These are phyloP conservation scores for Macrotyloma uniflorum DNA, from an alignment of 306 rosid genomes.

Conservation along the genomic window DNA sequence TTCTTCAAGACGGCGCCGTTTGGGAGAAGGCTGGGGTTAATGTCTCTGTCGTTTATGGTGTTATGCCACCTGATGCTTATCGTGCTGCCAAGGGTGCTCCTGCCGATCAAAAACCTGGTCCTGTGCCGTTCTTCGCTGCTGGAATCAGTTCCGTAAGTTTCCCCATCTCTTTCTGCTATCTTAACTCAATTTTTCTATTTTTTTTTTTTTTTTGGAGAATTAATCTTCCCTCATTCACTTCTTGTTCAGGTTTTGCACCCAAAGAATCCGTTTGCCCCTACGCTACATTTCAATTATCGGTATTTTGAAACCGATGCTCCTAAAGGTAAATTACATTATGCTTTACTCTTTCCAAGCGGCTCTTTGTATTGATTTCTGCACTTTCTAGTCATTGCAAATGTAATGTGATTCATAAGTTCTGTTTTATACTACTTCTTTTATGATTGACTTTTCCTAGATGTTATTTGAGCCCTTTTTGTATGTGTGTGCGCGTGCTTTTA, in stretches of 20 bases:
- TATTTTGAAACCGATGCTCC: conserved; percentile 97
- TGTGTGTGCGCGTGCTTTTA: not conserved
- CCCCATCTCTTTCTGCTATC: not conserved
- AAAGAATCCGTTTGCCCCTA: conserved; percentile 96
- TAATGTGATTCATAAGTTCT: not conserved
- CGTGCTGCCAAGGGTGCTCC: conserved; percentile 80
- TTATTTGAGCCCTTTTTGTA: not conserved
- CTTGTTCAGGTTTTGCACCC: conserved; percentile 87
- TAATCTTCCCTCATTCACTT: not conserved
- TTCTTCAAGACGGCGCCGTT: conserved; percentile 88
- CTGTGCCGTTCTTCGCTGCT: conserved; percentile 92
- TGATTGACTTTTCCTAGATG: not conserved
- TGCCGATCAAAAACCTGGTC: conserved; percentile 78
- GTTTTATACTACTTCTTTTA: not conserved
- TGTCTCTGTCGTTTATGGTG: conserved; percentile 93
- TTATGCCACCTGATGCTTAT: conserved; percentile 98
- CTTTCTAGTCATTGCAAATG: not conserved
- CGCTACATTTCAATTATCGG: conserved; percentile 92
- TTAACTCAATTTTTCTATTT: too few relatives aligned
- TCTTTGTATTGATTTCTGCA: not conserved
- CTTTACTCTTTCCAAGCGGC: not conserved
- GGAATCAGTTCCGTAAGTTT: conserved; percentile 89
- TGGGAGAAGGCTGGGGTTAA: conserved; percentile 99
- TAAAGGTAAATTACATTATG: conserved; percentile 51
- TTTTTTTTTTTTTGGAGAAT: not conserved